phyloP scores from a whole-genome alignment of 192 early-diverging fungal genomes.

The Piromyces finnis region DNA sequence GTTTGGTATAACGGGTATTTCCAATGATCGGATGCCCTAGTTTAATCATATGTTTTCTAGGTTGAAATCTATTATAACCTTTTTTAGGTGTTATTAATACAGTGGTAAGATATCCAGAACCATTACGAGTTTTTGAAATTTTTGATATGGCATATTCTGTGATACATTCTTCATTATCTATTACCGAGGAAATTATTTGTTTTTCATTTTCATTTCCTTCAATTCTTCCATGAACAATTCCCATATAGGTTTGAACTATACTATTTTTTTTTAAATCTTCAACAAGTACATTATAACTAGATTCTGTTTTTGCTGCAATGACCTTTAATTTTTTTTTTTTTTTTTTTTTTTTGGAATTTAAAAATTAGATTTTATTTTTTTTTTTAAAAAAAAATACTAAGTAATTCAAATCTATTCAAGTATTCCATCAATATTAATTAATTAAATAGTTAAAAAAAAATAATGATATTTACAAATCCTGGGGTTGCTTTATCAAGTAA shows the following conservation, averaged over 20 bases:
- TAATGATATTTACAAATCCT: neutral
- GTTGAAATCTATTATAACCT: slow-evolving; percentile 5
- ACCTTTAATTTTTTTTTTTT: neutral
- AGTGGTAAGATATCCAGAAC: neutral
- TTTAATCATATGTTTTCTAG: slow-evolving; percentile 22
- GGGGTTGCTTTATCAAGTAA: neutral
- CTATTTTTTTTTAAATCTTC: neutral
- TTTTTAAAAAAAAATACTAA: no score
- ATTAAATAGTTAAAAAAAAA: no score
- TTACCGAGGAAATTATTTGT: neutral
- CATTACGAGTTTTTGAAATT: slow-evolving; percentile 5
- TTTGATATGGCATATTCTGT: slow-evolving; percentile 13
- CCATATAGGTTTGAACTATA: neutral
- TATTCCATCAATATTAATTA: no score
- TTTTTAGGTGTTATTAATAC: slow-evolving; percentile 8
- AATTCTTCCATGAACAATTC: neutral
- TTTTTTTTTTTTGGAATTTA: no score
- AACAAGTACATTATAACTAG: neutral
- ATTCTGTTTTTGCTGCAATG: neutral
- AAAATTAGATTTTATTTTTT: no score
- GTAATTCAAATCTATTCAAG: no score
- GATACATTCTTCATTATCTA: slow-evolving; percentile 12
- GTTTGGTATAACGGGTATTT: slow-evolving; percentile 23
- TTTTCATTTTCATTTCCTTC: neutral
- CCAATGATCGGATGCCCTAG: slow-evolving; percentile 30